These are phyloP conservation scores for Ascochyta rabiei DNA, from an alignment of 2,329 filamentous ascomycete genomes.

Conservation along the genomic window DNA sequence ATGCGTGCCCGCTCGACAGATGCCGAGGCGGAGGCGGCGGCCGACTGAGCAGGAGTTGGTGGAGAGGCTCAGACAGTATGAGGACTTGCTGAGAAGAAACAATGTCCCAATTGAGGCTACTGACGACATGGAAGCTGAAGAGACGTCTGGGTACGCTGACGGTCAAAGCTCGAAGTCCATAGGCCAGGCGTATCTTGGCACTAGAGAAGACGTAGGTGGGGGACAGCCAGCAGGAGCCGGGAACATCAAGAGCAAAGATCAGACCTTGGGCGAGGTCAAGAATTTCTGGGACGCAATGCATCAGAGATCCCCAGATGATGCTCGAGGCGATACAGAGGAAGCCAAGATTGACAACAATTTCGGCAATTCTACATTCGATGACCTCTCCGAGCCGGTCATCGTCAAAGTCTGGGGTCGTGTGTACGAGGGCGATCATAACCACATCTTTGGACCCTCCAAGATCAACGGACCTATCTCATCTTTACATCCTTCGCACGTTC, in stretches of 20 bases:
- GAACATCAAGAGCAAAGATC: constrained; percentile 18
- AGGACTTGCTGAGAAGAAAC: constrained; percentile 68
- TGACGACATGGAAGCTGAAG: neutral
- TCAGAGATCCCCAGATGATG: constrained; percentile 4
- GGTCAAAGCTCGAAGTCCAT: neutral
- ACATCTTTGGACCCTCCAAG: constrained; percentile 59
- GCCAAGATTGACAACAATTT: constrained; percentile 1
- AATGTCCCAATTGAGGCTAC: constrained; percentile 70
- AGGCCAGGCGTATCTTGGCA: neutral
- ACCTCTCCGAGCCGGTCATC: constrained; percentile 34
- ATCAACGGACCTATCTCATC: constrained; percentile 65
- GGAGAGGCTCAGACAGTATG: constrained; percentile 72
- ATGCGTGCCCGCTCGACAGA: constrained; percentile 52
- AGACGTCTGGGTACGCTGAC: neutral
- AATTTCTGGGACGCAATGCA: constrained; percentile 36
- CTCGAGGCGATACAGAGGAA: neutral
- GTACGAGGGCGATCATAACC: constrained; percentile 52
- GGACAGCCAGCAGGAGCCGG: constrained; percentile 16
- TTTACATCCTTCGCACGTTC: constrained; percentile 69
- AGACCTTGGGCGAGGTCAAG: constrained; percentile 6
- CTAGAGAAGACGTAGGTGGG: neutral
- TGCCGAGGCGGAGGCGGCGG: constrained; percentile 63
- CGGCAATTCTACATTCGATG: constrained; percentile 13
- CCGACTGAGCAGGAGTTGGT: constrained; percentile 74
- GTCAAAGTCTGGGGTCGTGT: constrained; percentile 54